These are phyloP conservation scores for Herpotrichia juniperi DNA, from an alignment of 2,329 filamentous ascomycete species.

Conservation along the genomic window DNA sequence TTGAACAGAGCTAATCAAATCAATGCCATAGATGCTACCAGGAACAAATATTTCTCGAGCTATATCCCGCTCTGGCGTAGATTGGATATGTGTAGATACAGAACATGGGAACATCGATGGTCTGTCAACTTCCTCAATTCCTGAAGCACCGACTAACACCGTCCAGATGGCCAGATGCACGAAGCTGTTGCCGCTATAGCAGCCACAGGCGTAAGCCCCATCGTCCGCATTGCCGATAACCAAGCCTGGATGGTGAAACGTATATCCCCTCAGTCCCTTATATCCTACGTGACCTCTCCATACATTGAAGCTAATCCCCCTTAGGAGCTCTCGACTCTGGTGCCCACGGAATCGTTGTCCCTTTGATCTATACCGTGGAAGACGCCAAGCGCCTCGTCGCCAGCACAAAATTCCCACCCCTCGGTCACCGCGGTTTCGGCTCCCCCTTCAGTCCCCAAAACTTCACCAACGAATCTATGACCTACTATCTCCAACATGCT, in stretches of 20 bases:
- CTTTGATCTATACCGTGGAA: conserved; percentile 58
- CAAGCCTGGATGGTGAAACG: conserved; percentile 69
- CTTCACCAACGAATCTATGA: conserved; percentile 48
- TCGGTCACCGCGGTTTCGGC: conserved; percentile 62
- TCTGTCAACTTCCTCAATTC: too few species aligned
- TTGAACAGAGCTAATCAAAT: not conserved
- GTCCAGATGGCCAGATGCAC: conserved; percentile 59
- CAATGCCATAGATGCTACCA: conserved; percentile 52
- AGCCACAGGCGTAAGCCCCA: conserved; percentile 50
- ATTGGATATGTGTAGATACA: conserved; percentile 61
- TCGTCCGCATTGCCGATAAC: conserved; percentile 60
- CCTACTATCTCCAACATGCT: conserved; percentile 61
- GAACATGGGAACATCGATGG: conserved; percentile 64
- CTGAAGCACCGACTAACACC: too few species aligned
- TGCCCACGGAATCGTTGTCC: conserved; percentile 64
- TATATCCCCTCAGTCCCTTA: conserved; percentile 25
- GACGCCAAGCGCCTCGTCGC: conserved; percentile 59
- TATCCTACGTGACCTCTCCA: not conserved
- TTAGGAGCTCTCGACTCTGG: conserved; percentile 63
- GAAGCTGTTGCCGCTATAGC: conserved; percentile 59
- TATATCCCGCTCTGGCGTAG: conserved; percentile 59
- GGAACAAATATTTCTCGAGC: conserved; percentile 60
- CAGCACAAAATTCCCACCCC: conserved; percentile 62
- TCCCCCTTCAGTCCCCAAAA: conserved; percentile 59
- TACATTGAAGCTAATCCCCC: conserved; percentile 4